Evolutionary conservation across 306 rosid species (phyloP), one percentile per base, ranked within the genome.

Genomic region (Prunus mongolica): DNA sequence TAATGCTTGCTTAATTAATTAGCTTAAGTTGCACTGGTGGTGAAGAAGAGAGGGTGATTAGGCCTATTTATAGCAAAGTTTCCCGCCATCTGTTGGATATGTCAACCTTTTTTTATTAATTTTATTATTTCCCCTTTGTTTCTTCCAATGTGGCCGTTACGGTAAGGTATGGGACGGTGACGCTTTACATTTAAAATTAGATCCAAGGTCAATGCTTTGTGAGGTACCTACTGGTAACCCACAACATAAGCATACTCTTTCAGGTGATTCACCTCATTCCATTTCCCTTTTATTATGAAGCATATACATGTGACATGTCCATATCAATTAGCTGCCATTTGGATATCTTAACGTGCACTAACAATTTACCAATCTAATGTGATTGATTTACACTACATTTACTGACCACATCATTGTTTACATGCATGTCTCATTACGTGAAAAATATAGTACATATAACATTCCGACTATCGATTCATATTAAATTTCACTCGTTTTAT

Each of bases 141-240:
- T 67, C 78, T 49, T 80, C 82, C 77, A 78, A 85, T 84, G 84
- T 85, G 85, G 90, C 83, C 84, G 89, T 86, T 85, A 81, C 86
- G 83, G 76, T 83, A 52, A 78, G 88, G 76, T 74, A 32, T 81
- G 80, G 86, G 97, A 81, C 89, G 92, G 97, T 87, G 91, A 88
- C 86, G 41, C 76, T 49, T 82, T 81, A 19, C 38, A 45, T 81
- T 61, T 66, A 78, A 71, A 70, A 65, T 66, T 67, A 5, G 63
- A 27, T 58, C 44, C 18, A 28, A 73, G 81, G 91, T 91, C 93
- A 82, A 87, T 86, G 91, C 89, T 78, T 46, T 80, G 24, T 65
- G 79, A 85, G 86, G 71, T 57, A 83, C 44, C 81, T 69, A 70
- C 72, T 79, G 82, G 68, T 79, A 80, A 79, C 83, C 52, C 81